A percentile compares a stretch with the other conserved stretches of the same genome.
Conservation (phyloP, 2,329 filamentous ascomycete species). For the Phaeosphaeriaceae sp. region DNA sequence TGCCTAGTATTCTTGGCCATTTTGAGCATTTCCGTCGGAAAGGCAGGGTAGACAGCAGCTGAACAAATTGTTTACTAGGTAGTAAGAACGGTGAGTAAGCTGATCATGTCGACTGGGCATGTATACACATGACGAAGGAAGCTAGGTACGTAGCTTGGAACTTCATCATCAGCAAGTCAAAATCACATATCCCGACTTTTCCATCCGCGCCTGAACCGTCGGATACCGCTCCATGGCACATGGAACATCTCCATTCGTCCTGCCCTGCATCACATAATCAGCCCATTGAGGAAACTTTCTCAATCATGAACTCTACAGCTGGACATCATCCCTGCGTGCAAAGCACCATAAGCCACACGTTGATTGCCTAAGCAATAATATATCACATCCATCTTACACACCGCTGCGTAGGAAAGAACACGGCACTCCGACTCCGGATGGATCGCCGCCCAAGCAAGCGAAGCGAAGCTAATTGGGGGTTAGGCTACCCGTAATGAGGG, state of each 20-base stretch:
- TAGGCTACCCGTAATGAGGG: constrained; percentile 2
- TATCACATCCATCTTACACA: not conserved
- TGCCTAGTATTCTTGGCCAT: not conserved
- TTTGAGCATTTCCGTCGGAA: not conserved
- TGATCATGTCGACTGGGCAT: not conserved
- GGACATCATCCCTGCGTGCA: no score
- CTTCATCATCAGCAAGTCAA: no score
- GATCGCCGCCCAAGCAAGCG: not conserved
- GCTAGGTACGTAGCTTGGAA: no score
- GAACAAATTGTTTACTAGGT: not conserved
- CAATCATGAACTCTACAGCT: no score
- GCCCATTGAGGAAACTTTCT: not conserved
- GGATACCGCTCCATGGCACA: no score
- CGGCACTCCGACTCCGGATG: not conserved
- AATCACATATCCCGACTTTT: not conserved
- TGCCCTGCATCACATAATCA: not conserved
- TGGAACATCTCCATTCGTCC: not conserved
- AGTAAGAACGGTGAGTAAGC: not conserved
- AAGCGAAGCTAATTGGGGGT: not conserved
- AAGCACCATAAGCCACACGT: no score
- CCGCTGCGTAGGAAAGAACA: not conserved
- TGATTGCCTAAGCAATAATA: no score
- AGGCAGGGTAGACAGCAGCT: not conserved
- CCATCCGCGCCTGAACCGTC: not conserved
- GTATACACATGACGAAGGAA: no score